A percentile compares a stretch with the other conserved stretches of the same genome.
Conservation (phyloP, 768 basidiomycete genomes). For the Tulasnella sp. region DNA sequence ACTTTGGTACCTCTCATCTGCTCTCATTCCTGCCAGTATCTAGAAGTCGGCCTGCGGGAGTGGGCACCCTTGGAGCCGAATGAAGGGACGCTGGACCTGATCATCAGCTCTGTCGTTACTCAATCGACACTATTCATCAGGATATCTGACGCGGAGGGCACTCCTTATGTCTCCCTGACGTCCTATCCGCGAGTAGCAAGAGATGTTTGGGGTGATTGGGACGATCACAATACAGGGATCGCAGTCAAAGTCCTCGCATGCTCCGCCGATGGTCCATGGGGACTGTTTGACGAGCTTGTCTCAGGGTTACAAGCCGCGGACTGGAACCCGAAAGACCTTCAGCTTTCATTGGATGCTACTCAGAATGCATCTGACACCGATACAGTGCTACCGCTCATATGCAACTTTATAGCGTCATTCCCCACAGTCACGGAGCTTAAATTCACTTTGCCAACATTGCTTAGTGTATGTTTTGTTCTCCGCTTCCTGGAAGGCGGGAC, state of each 20-base stretch:
- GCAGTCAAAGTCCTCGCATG: neutral
- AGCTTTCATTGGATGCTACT: neutral
- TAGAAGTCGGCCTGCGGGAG: neutral
- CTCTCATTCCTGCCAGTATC: neutral
- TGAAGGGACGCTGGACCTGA: neutral
- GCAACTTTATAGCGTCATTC: neutral
- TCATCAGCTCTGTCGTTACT: neutral
- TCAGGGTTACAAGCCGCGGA: neutral
- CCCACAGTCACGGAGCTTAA: neutral
- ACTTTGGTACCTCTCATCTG: neutral
- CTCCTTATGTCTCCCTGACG: neutral
- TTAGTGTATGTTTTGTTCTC: neutral
- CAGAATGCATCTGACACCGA: neutral
- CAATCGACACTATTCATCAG: neutral
- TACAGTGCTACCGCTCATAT: neutral
- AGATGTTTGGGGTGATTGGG: neutral
- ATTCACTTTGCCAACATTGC: neutral
- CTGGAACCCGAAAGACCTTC: neutral
- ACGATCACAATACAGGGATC: neutral
- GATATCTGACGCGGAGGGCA: neutral
- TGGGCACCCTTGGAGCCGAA: neutral
- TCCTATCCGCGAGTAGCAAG: neutral
- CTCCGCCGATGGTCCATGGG: neutral
- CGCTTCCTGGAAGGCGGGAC: neutral
- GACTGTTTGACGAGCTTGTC: neutral